These are phyloP conservation scores for Lippia alba DNA, from an alignment of 305 asterid species.

Conservation along the genomic window DNA sequence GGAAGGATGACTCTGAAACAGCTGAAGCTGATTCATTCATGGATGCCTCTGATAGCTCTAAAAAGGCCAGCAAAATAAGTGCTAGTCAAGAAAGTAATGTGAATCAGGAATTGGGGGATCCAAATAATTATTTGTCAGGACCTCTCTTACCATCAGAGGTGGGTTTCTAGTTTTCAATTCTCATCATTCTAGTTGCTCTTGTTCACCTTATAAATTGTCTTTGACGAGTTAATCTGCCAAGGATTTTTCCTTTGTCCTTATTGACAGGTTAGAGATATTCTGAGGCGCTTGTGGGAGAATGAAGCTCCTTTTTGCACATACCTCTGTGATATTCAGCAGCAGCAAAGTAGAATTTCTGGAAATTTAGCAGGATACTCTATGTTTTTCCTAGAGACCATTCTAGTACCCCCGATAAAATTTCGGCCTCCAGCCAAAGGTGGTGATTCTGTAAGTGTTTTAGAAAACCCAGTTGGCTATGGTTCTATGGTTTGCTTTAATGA, in stretches of 20 bases:
- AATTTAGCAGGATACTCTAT: constrained; percentile 55
- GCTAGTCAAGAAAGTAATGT: constrained; percentile 29
- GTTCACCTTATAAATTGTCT: constrained; percentile 17
- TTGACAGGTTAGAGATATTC: constrained; percentile 70
- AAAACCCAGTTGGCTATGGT: constrained; percentile 8
- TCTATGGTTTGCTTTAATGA: constrained; percentile 14
- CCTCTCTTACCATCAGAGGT: constrained; percentile 90
- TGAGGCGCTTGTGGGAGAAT: constrained; percentile 83
- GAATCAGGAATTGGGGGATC: constrained; percentile 45
- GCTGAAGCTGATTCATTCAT: constrained; percentile 54
- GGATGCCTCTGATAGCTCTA: constrained; percentile 43
- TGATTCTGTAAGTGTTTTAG: constrained; percentile 72
- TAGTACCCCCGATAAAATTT: constrained; percentile 86
- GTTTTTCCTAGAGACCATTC: constrained; percentile 77
- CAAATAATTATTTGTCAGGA: constrained; percentile 46
- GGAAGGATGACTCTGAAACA: constrained; percentile 49
- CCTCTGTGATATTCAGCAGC: constrained; percentile 72
- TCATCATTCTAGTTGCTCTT: constrained; percentile 7
- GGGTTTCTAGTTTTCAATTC: constrained; percentile 27
- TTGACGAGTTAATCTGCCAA: constrained; percentile 19
- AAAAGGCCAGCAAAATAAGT: constrained; percentile 36
- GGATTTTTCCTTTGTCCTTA: constrained; percentile 34
- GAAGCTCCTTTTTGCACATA: constrained; percentile 79
- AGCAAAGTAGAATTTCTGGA: constrained; percentile 45
- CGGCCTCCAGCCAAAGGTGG: constrained; percentile 90